A percentile compares a stretch with the other conserved stretches of the same genome.
These are phyloP conservation scores for Gaultheria prostrata DNA, from an alignment of 148 eudicot species.

Conservation along the genomic window DNA sequence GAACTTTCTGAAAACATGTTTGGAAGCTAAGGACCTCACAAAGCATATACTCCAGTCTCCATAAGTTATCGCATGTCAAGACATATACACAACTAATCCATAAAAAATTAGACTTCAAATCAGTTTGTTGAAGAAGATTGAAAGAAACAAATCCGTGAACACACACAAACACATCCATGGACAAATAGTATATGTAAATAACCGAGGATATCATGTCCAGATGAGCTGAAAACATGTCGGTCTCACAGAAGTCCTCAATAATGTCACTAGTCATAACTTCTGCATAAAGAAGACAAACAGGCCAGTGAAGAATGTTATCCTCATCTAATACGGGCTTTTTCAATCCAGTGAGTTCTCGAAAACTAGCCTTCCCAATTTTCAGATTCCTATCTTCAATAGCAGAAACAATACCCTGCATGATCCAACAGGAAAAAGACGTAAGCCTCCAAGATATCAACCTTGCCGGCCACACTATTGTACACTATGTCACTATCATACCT, in stretches of 20 bases:
- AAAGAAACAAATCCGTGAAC: neutral
- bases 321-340: slow-evolving; percentile 76
- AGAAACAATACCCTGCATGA: slow-evolving; percentile 57
- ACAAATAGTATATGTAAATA: neutral
- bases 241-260: slow-evolving; percentile 96
- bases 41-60: neutral
- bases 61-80: neutral
- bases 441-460: slow-evolving; percentile 5
- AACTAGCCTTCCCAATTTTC: slow-evolving; percentile 74
- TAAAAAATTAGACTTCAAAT: neutral
- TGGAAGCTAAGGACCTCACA: slow-evolving; percentile 60
- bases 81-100: neutral
- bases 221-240: slow-evolving; percentile 82
- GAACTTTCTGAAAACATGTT: slow-evolving; percentile 84
- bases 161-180: neutral
- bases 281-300: slow-evolving; percentile 85
- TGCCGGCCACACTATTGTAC: neutral
- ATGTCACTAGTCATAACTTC: slow-evolving; percentile 96
- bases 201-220: slow-evolving; percentile 87
- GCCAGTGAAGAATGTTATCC: slow-evolving; percentile 87
- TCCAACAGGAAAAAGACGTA: slow-evolving; percentile 16
- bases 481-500: slow-evolving; percentile 60
- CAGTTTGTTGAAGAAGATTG: neutral
- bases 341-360: slow-evolving; percentile 68
- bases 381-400: slow-evolving; percentile 69